Conservation (phyloP, 2,329 filamentous ascomycete genomes). For the Colletotrichum lini region DNA sequence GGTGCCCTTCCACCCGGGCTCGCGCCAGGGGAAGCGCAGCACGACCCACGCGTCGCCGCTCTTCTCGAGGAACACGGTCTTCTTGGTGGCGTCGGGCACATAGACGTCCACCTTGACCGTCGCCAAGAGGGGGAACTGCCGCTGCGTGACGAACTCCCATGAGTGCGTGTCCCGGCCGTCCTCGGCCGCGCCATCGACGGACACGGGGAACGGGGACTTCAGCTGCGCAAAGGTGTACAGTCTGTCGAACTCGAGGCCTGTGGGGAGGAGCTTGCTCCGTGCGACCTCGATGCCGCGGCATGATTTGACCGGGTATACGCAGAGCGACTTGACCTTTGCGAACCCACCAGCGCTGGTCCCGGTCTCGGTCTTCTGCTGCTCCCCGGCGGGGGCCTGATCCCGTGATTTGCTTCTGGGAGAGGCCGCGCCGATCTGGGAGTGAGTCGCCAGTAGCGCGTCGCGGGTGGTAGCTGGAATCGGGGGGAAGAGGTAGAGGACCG, state of each 20-base stretch:
- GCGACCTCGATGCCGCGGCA: constrained; percentile 83
- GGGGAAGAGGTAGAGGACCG: constrained; percentile 68
- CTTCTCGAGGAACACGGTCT: constrained; percentile 62
- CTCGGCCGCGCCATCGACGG: constrained; percentile 51
- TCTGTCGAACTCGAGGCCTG: constrained; percentile 84
- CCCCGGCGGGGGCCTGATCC: constrained; percentile 42
- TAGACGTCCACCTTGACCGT: constrained; percentile 78
- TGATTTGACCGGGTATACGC: constrained; percentile 87
- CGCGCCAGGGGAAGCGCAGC: constrained; percentile 75
- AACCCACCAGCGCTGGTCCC: constrained; percentile 29
- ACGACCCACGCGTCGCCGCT: constrained; percentile 72
- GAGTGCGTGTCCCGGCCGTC: constrained; percentile 59
- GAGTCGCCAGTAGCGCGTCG: constrained; percentile 70
- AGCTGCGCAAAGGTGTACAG: constrained; percentile 86
- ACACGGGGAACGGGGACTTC: constrained; percentile 62
- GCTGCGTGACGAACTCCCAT: constrained; percentile 81
- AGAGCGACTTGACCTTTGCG: constrained; percentile 71
- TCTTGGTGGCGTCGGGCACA: constrained; percentile 74
- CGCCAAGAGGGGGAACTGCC: constrained; percentile 79
- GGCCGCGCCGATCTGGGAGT: constrained; percentile 62
- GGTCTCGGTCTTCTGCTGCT: constrained; percentile 24
- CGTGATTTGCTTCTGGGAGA: constrained; percentile 56
- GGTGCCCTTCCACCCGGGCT: constrained; percentile 63
- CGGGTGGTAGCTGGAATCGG: constrained; percentile 66
- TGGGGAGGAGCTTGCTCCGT: constrained; percentile 73